phyloP scores from a whole-genome alignment of 345 rosid species.

The Reutealis trisperma region DNA sequence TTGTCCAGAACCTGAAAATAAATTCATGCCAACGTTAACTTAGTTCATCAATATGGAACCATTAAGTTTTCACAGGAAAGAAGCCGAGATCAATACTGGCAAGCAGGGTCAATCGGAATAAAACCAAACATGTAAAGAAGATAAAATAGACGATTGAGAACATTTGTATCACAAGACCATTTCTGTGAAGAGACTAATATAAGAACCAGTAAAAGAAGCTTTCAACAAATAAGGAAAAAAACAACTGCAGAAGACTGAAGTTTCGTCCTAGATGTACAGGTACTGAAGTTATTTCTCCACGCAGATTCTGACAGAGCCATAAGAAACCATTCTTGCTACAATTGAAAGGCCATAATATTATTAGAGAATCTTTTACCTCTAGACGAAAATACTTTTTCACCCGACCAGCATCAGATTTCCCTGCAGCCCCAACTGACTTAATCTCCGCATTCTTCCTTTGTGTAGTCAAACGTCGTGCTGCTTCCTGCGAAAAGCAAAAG shows the following conservation, averaged over 20 bases:
- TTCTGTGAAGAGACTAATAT: not conserved
- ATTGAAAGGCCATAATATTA: not conserved
- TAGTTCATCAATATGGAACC: not conserved
- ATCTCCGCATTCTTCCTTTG: conserved; percentile 47
- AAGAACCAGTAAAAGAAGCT: not conserved
- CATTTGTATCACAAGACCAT: not conserved
- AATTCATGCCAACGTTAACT: not conserved
- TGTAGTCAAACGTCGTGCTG: conserved; percentile 55
- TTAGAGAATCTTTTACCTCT: conserved; percentile 48
- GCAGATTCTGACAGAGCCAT: not conserved
- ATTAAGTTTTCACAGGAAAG: too few relatives aligned
- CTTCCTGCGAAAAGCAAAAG: conserved; percentile 40
- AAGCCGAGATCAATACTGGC: not conserved
- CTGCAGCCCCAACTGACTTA: conserved; percentile 73
- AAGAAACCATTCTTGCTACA: not conserved
- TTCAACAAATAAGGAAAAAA: not conserved
- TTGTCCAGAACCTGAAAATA: conserved; percentile 53
- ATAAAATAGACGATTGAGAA: not conserved
- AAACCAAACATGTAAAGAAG: not conserved
- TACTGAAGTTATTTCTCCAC: not conserved
- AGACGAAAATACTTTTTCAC: conserved; percentile 68
- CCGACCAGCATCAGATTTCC: conserved; percentile 49
- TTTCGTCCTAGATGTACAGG: not conserved
- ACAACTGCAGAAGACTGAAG: not conserved
- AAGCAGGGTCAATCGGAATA: not conserved